Evolutionary conservation across 176 grass and related monocot genomes (phyloP).

Genomic region (Carex cristatella): DNA sequence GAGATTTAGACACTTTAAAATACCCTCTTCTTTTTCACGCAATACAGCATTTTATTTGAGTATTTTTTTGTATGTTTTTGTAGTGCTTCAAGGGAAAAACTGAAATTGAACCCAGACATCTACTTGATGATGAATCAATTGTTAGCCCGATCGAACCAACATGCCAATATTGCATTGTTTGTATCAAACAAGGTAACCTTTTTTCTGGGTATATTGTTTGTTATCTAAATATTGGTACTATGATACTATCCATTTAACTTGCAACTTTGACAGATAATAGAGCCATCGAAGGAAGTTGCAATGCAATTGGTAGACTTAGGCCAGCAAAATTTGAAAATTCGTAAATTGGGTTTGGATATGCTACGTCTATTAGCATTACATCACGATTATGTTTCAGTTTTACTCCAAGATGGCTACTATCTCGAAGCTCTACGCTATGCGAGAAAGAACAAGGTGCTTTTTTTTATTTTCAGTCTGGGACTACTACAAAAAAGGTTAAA

Average conservation of each 20-base stretch:
- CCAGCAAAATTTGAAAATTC: conserved; percentile 39
- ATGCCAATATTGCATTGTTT: conserved; percentile 72
- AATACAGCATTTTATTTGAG: background rate
- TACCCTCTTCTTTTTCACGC: background rate
- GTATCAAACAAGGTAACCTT: conserved; percentile 71
- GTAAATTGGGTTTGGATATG: conserved; percentile 83
- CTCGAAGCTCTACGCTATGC: conserved; percentile 79
- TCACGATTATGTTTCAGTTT: conserved; percentile 65
- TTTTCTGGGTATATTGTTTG: conserved; percentile 19
- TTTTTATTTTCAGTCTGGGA: background rate
- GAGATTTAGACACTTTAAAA: background rate
- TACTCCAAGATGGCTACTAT: conserved; percentile 78
- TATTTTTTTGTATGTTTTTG: conserved; percentile 19
- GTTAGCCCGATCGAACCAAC: conserved; percentile 46
- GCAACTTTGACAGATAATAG: conserved; percentile 55
- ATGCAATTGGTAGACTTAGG: conserved; percentile 74
- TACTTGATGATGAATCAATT: conserved; percentile 60
- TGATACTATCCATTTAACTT: background rate
- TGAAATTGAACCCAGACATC: conserved; percentile 63
- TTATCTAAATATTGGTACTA: conserved; percentile 4
- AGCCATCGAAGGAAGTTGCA: conserved; percentile 89
- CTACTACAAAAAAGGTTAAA: background rate
- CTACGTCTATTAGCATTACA: conserved; percentile 66
- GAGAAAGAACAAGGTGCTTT: conserved; percentile 77
- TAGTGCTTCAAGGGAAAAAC: conserved; percentile 67